Evolutionary conservation across 2,329 filamentous ascomycete genomes (phyloP), one percentile per base, ranked within the genome.

Genomic region (Hypocreales sp.): DNA sequence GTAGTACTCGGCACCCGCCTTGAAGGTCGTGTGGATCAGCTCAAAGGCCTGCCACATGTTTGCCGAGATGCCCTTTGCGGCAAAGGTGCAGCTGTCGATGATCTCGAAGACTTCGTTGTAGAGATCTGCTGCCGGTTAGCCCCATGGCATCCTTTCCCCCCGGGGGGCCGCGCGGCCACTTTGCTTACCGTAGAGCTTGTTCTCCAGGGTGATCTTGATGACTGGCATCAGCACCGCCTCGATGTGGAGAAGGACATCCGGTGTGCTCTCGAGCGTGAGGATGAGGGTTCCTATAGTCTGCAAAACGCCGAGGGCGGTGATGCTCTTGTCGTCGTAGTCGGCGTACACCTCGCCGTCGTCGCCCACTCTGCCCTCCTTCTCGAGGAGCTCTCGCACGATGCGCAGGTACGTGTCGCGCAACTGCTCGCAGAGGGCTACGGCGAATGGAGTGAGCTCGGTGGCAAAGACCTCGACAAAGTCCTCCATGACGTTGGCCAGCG

Each of bases 21-120:
- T 95, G 64, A 98, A 98, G 1, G 87, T 94, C 38, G 81, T 73
- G 56, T 95, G 87, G 36, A 98, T 92, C 24, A 95, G 68, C 57
- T 93, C 86, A 50, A 98, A 98, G 3, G 90, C 87, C 54, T 87
- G 77, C 90, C 90, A 98, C 90, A 98, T 98, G 22, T 82, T 92
- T 8, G 79, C 73, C 1, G 90, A 94, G 40, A 98, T 95, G 32
- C 72, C 71, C 64, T 95, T 98, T 35, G 90, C 87, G 8, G 90
- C 83, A 50, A 95, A 98, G 7, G 90, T 98, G 64, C 90, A 98
- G 64, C 84, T 94, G 52, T 98, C 90, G 41, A 98, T 92, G 42
- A 98, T 98, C 56, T 98, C 90, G 41, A 98, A 98, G 5, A 95
- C 74, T 50, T 98, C 90, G 49, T 95, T 98, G 55, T 94, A 98